phyloP scores from a whole-genome alignment of 2,329 filamentous ascomycete species.

The Colletotrichum musicola region DNA sequence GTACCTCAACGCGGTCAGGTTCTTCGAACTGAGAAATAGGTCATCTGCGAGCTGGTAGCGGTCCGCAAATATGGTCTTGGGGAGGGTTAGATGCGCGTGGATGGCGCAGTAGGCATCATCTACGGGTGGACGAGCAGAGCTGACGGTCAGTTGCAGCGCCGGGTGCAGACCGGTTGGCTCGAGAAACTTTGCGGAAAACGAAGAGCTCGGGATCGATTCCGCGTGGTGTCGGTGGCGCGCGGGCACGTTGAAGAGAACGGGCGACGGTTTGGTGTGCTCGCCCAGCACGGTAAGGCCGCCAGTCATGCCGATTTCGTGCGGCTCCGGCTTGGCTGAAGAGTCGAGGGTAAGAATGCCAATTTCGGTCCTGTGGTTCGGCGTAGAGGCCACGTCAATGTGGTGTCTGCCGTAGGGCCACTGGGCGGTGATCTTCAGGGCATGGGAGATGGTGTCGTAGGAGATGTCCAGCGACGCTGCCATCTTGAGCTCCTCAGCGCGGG shows the following conservation, averaged over 20 bases:
- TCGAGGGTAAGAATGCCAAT: constrained; percentile 83
- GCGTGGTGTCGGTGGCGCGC: constrained; percentile 77
- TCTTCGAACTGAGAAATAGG: constrained; percentile 84
- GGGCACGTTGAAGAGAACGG: constrained; percentile 86
- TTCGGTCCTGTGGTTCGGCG: constrained; percentile 73
- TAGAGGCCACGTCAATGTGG: constrained; percentile 55
- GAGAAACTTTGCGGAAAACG: constrained; percentile 75
- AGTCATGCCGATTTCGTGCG: constrained; percentile 81
- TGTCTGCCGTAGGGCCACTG: constrained; percentile 68
- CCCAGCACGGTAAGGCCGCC: constrained; percentile 85
- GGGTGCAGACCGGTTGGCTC: constrained; percentile 86
- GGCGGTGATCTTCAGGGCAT: constrained; percentile 73
- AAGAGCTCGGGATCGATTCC: constrained; percentile 49
- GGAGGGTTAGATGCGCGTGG: constrained; percentile 86
- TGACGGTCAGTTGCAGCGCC: constrained; percentile 77
- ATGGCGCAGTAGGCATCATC: constrained; percentile 74
- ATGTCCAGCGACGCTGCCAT: constrained; percentile 78
- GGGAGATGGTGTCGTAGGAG: constrained; percentile 78
- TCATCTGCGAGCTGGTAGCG: constrained; percentile 84
- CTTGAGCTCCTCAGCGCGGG: constrained; percentile 57
- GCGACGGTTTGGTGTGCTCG: constrained; percentile 77
- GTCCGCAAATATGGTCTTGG: constrained; percentile 85
- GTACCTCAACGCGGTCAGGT: constrained; percentile 76
- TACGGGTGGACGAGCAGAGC: constrained; percentile 62
- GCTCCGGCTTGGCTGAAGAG: constrained; percentile 67